Evolutionary conservation across 1,284 basidiomycete species (phyloP), one percentile per base, ranked within the genome.

Genomic region (Rhodofomes roseus): DNA sequence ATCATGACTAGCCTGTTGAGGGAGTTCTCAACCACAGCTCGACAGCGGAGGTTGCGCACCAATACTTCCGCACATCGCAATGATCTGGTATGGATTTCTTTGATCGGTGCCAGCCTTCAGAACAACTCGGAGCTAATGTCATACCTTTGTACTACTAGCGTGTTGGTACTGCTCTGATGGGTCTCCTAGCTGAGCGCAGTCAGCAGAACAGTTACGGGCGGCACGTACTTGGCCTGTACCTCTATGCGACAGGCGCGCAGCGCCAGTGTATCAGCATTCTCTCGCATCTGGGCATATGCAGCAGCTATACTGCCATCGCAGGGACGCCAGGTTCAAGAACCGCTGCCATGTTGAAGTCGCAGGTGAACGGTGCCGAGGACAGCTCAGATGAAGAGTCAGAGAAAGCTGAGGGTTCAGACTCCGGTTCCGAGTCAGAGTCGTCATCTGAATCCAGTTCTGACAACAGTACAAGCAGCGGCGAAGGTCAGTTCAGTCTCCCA

Each of bases 211-310:
- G 70, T 54, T 59, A 66, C 4, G 44, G 62, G 0, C 66, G 67
- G 34, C 63, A 67, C 6, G 48, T 74, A 20, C 54, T 72, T 22
- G 69, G 63, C 0, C 59, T 75, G 2, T 77, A 74, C 55, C 65
- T 78, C 2, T 74, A 73, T 55, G 70, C 69, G 0, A 68, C 66
- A 0, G 73, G 74, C 1, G 66, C 69, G 0, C 62, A 66, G 16
- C 66, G 72, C 1, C 74, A 76, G 59, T 56, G 57, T 0, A 68
- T 74, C 20, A 57, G 62, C n/a, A 66, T 74, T 2, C 41, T 73
- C 18, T 64, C 65, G 1, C 67, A 65, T 36, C 39, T 74, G 0
- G 70, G 73, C 0, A 41, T 71, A 0, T 62, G 59, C 3, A 66
- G 68, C 31, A 74, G 72, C 58, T 75, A 75, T 55, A 41, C 64